phyloP scores from a whole-genome alignment of 1,139 yeast genomes.

The Yamadazyma siamensis region DNA sequence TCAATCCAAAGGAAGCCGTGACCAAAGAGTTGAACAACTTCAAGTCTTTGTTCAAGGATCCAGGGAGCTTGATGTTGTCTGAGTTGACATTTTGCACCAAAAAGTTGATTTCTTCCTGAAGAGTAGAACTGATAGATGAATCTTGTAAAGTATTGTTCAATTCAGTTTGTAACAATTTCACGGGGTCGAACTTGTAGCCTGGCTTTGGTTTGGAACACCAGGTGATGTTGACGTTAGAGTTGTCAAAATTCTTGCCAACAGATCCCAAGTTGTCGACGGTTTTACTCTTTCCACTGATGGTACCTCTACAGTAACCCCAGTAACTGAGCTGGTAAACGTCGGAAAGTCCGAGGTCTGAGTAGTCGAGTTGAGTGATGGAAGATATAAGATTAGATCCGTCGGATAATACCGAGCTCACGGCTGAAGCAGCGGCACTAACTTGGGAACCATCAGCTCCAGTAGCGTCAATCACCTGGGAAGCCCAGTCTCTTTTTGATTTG shows the following conservation, averaged over 20 bases:
- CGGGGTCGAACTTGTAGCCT: conserved; percentile 52
- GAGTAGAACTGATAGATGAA: conserved; percentile 18
- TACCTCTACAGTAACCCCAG: conserved; percentile 76
- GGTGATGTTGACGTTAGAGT: conserved; percentile 41
- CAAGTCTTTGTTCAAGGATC: conserved; percentile 30
- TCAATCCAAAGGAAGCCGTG: conserved; percentile 25
- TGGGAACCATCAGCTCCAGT: conserved; percentile 11
- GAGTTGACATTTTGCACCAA: conserved; percentile 28
- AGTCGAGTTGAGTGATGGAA: conserved; percentile 15
- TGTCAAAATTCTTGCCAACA: conserved; percentile 19
- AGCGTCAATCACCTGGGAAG: conserved; percentile 13
- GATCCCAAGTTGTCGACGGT: conserved; percentile 8
- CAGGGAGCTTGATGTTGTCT: conserved; percentile 36
- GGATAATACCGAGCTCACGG: conserved; percentile 7
- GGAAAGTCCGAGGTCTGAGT: conserved; percentile 47
- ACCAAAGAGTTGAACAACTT: conserved; percentile 26
- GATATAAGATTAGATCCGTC: conserved; percentile 11
- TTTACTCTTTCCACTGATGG: conserved; percentile 8
- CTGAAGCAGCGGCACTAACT: conserved; percentile 2
- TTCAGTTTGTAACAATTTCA: conserved; percentile 42
- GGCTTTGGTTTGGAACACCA: conserved; percentile 54
- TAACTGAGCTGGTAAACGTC: conserved; percentile 61
- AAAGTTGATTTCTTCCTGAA: conserved; percentile 23
- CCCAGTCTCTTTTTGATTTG: conserved; percentile 13
- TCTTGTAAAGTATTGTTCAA: conserved; percentile 29